Evolutionary conservation across 352 stramenopile genomes (phyloP), one percentile per base, ranked within the genome.

Genomic region (Globisporangium paddicum): DNA sequence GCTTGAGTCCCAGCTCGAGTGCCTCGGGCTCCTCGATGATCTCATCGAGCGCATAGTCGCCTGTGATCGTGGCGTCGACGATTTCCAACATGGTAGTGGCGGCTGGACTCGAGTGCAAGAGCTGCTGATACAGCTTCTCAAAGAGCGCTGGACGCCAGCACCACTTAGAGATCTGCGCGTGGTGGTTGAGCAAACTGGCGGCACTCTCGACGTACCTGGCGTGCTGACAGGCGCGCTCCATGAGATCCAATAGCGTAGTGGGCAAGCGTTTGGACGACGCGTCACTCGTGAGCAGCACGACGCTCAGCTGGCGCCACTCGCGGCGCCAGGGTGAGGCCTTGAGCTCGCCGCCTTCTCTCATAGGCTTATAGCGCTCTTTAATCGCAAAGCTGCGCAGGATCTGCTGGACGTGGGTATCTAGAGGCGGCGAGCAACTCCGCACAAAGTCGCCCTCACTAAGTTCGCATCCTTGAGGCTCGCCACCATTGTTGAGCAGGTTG

Each of bases 271-370:
- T 21, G 35, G 37, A 25, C 11, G 26, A 19, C 47, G 13, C 34
- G 38, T 23, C 38, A 21, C 10, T 62, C 2, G 53, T 57, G 10
- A 64, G 56, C 21, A 73, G 41, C 18, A 71, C 25, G 8, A 89
- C 58, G 38, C 73, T 85, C 4, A 82, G 58, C 56, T 89, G 79
- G 7, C 76, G 68, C 79, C 79, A 89, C 63, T 89, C 73, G n/a
- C 79, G 76, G 2, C 75, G 63, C 76, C 79, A 89, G 1, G 62
- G 62, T 8, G 47, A 58, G 49, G 34, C 51, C 25, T 38, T 52
- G 25, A 2, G 14, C 34, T 30, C 57, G 35, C 30, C 25, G 32
- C 25, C 14, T 23, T 19, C 16, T 4, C 3, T 41, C 35, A 18
- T 2, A 1, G 79, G 58, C 18, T 50, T 51, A 25, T 73, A 74